These are phyloP conservation scores for Haberlea rhodopensis DNA, from an alignment of 257 asterid genomes.

Conservation along the genomic window DNA sequence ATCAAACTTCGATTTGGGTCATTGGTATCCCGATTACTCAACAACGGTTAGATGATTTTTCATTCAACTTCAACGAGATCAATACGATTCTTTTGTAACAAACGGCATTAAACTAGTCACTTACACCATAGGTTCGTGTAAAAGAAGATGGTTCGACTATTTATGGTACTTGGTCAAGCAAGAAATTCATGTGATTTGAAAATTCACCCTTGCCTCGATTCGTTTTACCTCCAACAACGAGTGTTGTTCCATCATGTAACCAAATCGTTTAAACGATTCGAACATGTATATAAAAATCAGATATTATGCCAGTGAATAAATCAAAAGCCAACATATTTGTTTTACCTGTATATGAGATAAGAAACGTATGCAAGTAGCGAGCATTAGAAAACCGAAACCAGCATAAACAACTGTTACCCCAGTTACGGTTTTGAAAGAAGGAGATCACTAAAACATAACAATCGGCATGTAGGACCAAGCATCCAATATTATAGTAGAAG, in stretches of 20 bases:
- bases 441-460: background rate
- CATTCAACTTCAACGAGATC: background rate
- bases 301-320: background rate
- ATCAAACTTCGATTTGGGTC: background rate
- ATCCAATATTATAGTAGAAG: background rate
- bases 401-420: slow-evolving; percentile 83
- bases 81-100: background rate
- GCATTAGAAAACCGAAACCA: slow-evolving; percentile 89
- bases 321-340: background rate
- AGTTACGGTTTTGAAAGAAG: slow-evolving; percentile 11
- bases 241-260: slow-evolving; percentile 76
- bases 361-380: slow-evolving; percentile 86
- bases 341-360: slow-evolving; percentile 85
- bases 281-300: slow-evolving; percentile 3
- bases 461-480: too few relatives aligned
- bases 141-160: slow-evolving; percentile 50
- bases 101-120: slow-evolving; percentile 31
- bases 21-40: background rate
- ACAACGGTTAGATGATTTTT: background rate
- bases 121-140: slow-evolving; percentile 32
- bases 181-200: slow-evolving; percentile 59
- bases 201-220: slow-evolving; percentile 78
- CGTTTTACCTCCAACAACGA: slow-evolving; percentile 80
- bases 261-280: slow-evolving; percentile 49
- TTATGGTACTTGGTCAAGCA: slow-evolving; percentile 82